Percentiles rank a stretch among this genome's conserved stretches.
Conservation (phyloP, 2,329 filamentous ascomycete species). For the Clonostachys chloroleuca region DNA sequence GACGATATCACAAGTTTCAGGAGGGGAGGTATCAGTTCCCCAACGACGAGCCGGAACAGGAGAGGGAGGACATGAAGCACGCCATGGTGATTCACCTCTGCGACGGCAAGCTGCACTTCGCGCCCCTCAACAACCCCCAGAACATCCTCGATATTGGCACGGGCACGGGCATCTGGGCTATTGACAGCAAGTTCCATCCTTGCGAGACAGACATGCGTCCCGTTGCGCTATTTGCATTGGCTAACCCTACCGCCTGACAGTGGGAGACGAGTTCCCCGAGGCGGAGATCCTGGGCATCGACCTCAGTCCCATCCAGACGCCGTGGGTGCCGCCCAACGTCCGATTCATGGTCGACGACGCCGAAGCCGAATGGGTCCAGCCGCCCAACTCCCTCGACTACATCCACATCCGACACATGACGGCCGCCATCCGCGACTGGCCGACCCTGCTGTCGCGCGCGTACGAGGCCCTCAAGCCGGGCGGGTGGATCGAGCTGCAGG, state of each 20-base stretch:
- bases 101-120: slow-evolving; percentile 30
- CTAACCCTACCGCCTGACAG: slow-evolving; percentile 24
- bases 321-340: slow-evolving; percentile 33
- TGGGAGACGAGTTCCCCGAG: slow-evolving; percentile 20
- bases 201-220: slow-evolving; percentile 21
- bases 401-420: slow-evolving; percentile 34
- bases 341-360: slow-evolving; percentile 28
- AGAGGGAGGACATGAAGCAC: slow-evolving; percentile 36
- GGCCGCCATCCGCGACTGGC: slow-evolving; percentile 17
- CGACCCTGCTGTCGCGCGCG: slow-evolving; percentile 8
- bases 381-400: slow-evolving; percentile 14
- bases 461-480: slow-evolving; percentile 26
- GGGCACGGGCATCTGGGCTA: slow-evolving; percentile 48
- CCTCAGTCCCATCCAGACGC: slow-evolving; percentile 30
- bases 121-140: slow-evolving; percentile 30
- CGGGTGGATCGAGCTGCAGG: slow-evolving; percentile 28
- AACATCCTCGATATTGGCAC: slow-evolving; percentile 35
- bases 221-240: slow-evolving; percentile 3
- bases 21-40: slow-evolving; percentile 30
- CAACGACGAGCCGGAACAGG: slow-evolving; percentile 38
- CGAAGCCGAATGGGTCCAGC: slow-evolving; percentile 20
- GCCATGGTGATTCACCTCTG: slow-evolving; percentile 26
- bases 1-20: slow-evolving; percentile 34
- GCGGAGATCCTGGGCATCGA: slow-evolving; percentile 30
- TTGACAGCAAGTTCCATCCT: slow-evolving; percentile 16